A percentile compares a stretch with the other conserved stretches of the same genome.
Conservation (phyloP, 495 filamentous ascomycete species). For the Aspergillus panamensis region DNA sequence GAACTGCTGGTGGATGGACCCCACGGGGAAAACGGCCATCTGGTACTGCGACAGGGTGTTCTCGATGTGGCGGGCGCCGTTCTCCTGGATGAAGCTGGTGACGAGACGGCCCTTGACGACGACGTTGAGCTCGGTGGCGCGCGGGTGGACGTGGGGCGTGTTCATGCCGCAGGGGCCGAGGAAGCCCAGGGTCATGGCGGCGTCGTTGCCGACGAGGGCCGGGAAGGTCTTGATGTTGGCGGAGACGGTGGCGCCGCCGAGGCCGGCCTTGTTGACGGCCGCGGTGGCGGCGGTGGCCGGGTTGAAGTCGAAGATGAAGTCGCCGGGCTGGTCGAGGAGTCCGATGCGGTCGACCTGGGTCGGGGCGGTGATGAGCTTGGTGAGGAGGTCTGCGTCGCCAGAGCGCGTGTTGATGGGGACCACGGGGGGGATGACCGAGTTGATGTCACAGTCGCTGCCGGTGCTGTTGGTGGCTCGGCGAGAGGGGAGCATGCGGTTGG, state of each 20-base stretch:
- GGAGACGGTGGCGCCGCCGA: conserved; percentile 2
- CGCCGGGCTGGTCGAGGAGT: conserved; percentile 12
- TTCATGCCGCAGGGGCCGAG: conserved; percentile 15
- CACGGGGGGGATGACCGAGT: conserved; percentile 5
- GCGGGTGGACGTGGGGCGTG: conserved; percentile 12
- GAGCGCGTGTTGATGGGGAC: conserved; percentile 11
- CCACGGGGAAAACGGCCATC: conserved; percentile 10
- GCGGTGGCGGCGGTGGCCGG: neutral
- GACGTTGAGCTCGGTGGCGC: conserved; percentile 14
- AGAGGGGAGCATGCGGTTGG: no score
- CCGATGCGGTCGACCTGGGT: conserved; percentile 10
- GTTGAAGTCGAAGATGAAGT: conserved; percentile 17
- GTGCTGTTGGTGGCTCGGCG: no score
- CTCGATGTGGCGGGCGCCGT: neutral
- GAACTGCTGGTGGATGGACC: conserved; percentile 14
- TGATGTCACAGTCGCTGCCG: neutral
- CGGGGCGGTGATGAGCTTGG: conserved; percentile 5
- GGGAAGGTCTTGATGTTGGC: conserved; percentile 11
- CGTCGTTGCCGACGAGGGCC: conserved; percentile 7
- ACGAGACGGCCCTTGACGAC: conserved; percentile 12
- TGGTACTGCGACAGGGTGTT: conserved; percentile 7
- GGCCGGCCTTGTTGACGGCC: neutral
- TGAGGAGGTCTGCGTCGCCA: conserved; percentile 8
- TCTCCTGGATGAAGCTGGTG: conserved; percentile 11
- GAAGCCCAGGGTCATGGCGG: conserved; percentile 11